phyloP scores from a whole-genome alignment of 177 flowering plant species.

The Vitis hybrid region DNA sequence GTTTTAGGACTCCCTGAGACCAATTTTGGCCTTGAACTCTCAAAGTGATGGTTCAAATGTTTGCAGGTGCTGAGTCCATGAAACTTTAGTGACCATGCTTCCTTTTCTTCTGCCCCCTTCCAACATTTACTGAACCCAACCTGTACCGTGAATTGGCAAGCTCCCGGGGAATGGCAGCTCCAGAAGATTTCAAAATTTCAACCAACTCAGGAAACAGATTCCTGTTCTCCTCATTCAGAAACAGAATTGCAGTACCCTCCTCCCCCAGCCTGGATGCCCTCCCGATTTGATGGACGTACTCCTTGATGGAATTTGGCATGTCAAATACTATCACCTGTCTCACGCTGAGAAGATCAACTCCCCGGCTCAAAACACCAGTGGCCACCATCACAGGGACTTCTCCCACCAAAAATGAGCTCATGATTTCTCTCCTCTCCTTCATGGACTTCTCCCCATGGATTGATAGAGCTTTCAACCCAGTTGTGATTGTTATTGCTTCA shows the following conservation, averaged over 20 bases:
- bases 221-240: slow-evolving; percentile 79
- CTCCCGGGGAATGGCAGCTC: slow-evolving; percentile 77
- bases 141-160: slow-evolving; percentile 63
- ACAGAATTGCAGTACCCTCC: slow-evolving; percentile 71
- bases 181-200: slow-evolving; percentile 59
- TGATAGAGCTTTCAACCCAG: slow-evolving; percentile 69
- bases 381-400: slow-evolving; percentile 81
- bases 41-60: no score
- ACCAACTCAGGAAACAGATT: slow-evolving; percentile 65
- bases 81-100: slow-evolving; percentile 38
- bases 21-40: no score
- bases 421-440: slow-evolving; percentile 84
- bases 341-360: slow-evolving; percentile 75
- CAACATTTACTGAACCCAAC: slow-evolving; percentile 22
- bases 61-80: no score
- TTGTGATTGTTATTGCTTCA: slow-evolving; percentile 65
- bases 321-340: slow-evolving; percentile 91
- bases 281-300: slow-evolving; percentile 94
- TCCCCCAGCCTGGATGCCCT: slow-evolving; percentile 89
- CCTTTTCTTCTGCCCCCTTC: slow-evolving; percentile 52
- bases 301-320: slow-evolving; percentile 86
- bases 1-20: no score
- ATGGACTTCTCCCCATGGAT: slow-evolving; percentile 90
- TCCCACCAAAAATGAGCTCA: slow-evolving; percentile 69
- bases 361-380: slow-evolving; percentile 87